Base-by-base conservation (phyloP, 331 rosid genomes). In the Cucumis variabilis region DNA sequence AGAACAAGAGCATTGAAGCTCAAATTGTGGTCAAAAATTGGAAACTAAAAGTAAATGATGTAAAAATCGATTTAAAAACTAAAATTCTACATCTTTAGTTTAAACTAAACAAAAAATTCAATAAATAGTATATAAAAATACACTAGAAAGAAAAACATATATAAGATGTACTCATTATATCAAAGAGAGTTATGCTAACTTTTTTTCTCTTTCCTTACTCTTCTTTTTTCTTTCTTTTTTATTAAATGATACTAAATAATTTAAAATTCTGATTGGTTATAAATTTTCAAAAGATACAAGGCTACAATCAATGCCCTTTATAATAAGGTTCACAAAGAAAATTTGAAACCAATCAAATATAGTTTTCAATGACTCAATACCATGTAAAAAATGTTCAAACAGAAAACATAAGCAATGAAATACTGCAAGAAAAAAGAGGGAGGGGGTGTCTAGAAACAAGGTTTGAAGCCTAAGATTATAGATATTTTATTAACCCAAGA, bases 401-500 rank as follows among this genome's bases (percentile, higher is more conserved):
- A 44, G 19, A 44, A 44, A 75, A 41, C 46, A 7, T 19, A 41
- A 21, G 14, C 81, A 74, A 74, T 44, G 48, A 41, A 8, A 74
- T 41, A 74, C 28, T 75, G 1, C 2, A 75, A n/a, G 71, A 23
- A 41, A 74, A 74, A 41, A 37, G 6, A 9, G 44, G 44, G 20
- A 4, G 53, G 21, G 20, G 44, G 44, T 4, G 27, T 46, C 82
- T 46, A 41, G 82, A 12, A 75, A 51, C 23, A 24, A 78, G 92
- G 98, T 92, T 93, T 96, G 71, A 90, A 95, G 78, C 98, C 98
- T 21, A 93, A 84, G 83, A 91, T 85, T 81, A 87, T 89, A 85
- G 93, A 93, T 46, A 92, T 85, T 93, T 96, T 98, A 87, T 91
- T 94, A 83, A 87, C 92, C 99, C 98, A 93, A 88, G 93, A 87